These are phyloP conservation scores for Phytophthora pistaciae DNA, from an alignment of 352 stramenopile genomes.

Conservation along the genomic window DNA sequence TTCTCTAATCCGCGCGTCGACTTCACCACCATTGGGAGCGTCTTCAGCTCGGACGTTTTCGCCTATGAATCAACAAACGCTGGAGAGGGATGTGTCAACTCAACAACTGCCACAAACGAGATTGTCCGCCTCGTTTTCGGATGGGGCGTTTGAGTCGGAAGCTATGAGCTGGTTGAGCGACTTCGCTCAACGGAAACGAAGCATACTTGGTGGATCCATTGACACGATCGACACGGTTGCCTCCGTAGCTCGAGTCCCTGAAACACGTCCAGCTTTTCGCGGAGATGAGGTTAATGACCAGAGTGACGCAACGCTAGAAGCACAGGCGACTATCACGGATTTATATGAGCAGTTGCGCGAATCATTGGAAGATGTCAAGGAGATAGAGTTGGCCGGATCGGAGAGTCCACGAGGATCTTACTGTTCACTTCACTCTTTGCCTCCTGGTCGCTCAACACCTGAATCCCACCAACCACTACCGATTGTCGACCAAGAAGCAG, in stretches of 20 bases:
- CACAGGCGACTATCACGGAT: constrained; percentile 12
- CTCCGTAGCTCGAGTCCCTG: constrained; percentile 4
- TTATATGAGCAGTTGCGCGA: constrained; percentile 39
- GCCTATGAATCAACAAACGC: background rate
- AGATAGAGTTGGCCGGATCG: constrained; percentile 15
- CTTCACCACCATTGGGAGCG: constrained; percentile 7
- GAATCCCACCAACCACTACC: constrained; percentile 9
- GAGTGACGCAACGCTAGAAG: constrained; percentile 10
- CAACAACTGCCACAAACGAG: background rate
- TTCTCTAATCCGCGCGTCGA: constrained; percentile 35
- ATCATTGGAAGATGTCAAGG: constrained; percentile 31
- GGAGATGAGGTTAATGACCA: constrained; percentile 3
- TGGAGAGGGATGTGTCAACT: constrained; percentile 14
- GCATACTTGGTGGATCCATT: constrained; percentile 59
- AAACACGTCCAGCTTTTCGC: background rate
- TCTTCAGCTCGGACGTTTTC: background rate
- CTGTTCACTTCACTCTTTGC: constrained; percentile 14
- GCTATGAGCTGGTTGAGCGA: constrained; percentile 69
- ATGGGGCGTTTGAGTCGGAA: constrained; percentile 32
- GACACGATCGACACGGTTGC: constrained; percentile 25
- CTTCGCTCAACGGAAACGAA: constrained; percentile 71
- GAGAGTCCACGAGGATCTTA: constrained; percentile 13
- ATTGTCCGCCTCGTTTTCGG: background rate
- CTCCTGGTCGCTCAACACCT: background rate
- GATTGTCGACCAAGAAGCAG: constrained; percentile 21